Conservation (phyloP, 192 early-diverging fungal species). For the Mortierella hygrophila region DNA sequence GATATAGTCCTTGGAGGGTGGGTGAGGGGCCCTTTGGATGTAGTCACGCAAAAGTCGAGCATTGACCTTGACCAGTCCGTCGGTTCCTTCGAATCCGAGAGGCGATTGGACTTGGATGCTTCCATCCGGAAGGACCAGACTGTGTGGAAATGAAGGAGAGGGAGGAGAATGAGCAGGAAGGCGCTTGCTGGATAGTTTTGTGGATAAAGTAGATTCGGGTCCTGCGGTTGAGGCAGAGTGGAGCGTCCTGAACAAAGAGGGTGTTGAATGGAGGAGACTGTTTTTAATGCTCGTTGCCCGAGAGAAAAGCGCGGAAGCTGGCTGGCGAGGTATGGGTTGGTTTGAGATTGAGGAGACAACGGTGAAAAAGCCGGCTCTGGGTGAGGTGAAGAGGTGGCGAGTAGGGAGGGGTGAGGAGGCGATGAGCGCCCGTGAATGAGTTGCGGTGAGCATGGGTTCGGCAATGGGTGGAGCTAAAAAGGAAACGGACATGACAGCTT, state of each 20-base stretch:
- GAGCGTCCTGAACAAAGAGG: not conserved
- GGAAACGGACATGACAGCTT: not conserved
- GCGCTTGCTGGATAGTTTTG: not conserved
- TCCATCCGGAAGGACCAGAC: conserved; percentile 19
- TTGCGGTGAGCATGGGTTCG: conserved; percentile 13
- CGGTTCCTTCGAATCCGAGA: not conserved
- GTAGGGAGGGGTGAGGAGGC: not conserved
- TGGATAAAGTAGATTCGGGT: not conserved
- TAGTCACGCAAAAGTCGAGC: conserved; percentile 31
- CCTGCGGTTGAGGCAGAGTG: not conserved
- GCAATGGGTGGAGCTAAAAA: not conserved
- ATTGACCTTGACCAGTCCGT: conserved; percentile 4
- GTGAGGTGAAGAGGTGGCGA: conserved; percentile 1
- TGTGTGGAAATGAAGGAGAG: conserved; percentile 3
- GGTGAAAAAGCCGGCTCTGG: not conserved
- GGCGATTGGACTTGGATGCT: conserved; percentile 8
- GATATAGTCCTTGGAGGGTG: conserved; percentile 39
- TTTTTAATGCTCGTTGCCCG: not conserved
- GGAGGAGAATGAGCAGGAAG: conserved; percentile 9
- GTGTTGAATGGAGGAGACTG: conserved; percentile 7
- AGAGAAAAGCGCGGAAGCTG: not conserved
- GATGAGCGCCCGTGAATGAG: conserved; percentile 19
- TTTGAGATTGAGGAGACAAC: not conserved
- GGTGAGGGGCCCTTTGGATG: conserved; percentile 35
- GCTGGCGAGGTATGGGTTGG: not conserved